Evolutionary conservation across 257 asterid species (phyloP).

Genomic region (Solanum piurae): DNA sequence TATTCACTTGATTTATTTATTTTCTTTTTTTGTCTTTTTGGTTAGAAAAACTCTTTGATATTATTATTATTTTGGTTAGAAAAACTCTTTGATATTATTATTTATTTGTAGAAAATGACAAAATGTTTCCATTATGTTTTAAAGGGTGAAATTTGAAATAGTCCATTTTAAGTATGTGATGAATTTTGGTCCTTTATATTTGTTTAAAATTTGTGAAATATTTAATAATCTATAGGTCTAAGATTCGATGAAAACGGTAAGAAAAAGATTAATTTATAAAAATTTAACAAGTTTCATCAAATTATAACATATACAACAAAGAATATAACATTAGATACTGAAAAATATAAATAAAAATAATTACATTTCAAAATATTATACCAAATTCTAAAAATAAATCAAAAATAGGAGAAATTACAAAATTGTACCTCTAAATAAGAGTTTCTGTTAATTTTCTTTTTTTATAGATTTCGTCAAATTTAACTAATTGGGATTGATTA

Average conservation of each 20-base stretch:
- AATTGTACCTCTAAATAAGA: not conserved
- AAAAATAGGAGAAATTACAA: not conserved
- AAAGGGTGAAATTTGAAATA: not conserved
- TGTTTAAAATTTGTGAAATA: not conserved
- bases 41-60: not conserved
- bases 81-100: not conserved
- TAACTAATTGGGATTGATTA: not conserved
- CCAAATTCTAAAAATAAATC: not conserved
- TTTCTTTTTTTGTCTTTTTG: not conserved
- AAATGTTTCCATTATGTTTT: not conserved
- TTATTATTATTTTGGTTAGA: not conserved
- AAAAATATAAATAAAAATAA: not conserved
- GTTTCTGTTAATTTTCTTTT: not conserved
- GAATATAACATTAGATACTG: not conserved
- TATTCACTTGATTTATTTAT: not conserved
- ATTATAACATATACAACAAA: not conserved
- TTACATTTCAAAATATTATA: not conserved
- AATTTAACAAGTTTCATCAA: not conserved
- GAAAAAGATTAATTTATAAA: not conserved
- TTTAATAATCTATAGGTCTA: not conserved
- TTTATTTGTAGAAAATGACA: not conserved
- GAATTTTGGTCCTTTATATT: not conserved
- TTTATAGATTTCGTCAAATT: not conserved
- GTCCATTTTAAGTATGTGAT: not conserved
- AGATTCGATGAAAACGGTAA: not conserved